Evolutionary conservation across 148 eudicot species (phyloP).

Genomic region (Tetragonia tetragonoides): DNA sequence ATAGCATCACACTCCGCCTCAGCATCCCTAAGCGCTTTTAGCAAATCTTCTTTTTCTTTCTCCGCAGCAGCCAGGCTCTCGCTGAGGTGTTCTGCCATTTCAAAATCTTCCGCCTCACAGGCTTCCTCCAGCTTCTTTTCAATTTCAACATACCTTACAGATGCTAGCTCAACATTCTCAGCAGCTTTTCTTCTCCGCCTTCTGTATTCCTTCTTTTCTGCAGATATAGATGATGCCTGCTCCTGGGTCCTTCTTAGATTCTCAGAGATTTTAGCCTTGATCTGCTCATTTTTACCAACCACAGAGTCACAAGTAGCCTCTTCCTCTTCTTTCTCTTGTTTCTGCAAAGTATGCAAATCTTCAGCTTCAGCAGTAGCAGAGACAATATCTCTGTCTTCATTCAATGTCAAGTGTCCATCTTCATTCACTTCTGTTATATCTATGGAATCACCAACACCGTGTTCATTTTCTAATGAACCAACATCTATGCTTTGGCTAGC

Average conservation of each 20-base stretch:
- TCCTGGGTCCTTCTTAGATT: slow-evolving; percentile 45
- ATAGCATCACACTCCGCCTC: slow-evolving; percentile 58
- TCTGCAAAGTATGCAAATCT: slow-evolving; percentile 14
- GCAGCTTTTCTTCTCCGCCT: slow-evolving; percentile 66
- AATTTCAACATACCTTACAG: slow-evolving; percentile 46
- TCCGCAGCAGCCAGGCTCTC: slow-evolving; percentile 66
- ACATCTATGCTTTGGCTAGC: slow-evolving; percentile 13
- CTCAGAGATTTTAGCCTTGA: slow-evolving; percentile 48
- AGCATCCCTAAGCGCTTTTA: slow-evolving; percentile 47
- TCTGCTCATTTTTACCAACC: slow-evolving; percentile 42
- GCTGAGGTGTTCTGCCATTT: slow-evolving; percentile 66
- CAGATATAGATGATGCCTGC: slow-evolving; percentile 43
- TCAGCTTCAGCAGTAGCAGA: slow-evolving; percentile 11
- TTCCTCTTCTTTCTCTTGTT: slow-evolving; percentile 25
- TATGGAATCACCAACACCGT: slow-evolving; percentile 1
- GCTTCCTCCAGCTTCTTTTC: slow-evolving; percentile 77
- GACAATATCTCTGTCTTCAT: slow-evolving; percentile 6
- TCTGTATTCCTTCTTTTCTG: slow-evolving; percentile 47
- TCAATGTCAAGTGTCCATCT: slow-evolving; percentile 9
- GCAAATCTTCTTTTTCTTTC: slow-evolving; percentile 49
- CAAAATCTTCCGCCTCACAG: slow-evolving; percentile 82
- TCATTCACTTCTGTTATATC: slow-evolving; percentile 10
- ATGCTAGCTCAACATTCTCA: slow-evolving; percentile 45
- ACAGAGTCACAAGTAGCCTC: slow-evolving; percentile 18
- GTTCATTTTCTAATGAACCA: slow-evolving; percentile 19